Evolutionary conservation across 176 grass and related monocot species (phyloP), one percentile per base, ranked within the genome.

Genomic region (Eleusine indica): DNA sequence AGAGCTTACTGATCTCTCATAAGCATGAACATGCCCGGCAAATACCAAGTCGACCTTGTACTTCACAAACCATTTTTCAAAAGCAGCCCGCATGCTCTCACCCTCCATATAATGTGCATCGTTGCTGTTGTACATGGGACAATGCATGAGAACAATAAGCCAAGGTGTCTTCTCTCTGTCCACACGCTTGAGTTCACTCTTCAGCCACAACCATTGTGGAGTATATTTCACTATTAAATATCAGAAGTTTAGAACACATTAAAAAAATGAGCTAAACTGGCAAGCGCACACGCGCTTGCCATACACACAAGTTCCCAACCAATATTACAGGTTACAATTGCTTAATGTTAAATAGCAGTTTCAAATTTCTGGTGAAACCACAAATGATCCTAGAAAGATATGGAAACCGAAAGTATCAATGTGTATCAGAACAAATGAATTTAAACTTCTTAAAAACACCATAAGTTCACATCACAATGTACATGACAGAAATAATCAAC

Each of bases 101-200:
- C 96, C 96, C 81, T 98, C 96, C 96, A 95, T 92, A 62, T 90
- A 98, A 76, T 95, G 93, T 57, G 83, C 93, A 30, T 91, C 49
- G 47, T 98, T 98, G 76, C 93, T 95, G 74, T 95, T 98, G 90
- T 98, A 95, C 28, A 98, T 80, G 66, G 96, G 96, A 39, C 82
- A 49, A 77, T 98, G 96, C 96, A 98, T 98, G 67, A 98, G 89
- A 85, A 95, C 87, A 42, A 98, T 98, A 66, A 98, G 87, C 96
- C 96, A 98, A n/a, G 96, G 96, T 46, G 96, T 98, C 90, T 95
- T 95, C 85, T 98, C 96, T 80, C 96, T 90, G 78, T 98, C 87
- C 73, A 98, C 93, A 10, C 18, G 72, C 80, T 88, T 89, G 35
- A 98, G 62, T 85, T 98, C 96, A 46, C 60, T 68, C 77, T 54